Conservation (phyloP, 2,329 filamentous ascomycete species). For the Fusarium sp. region DNA sequence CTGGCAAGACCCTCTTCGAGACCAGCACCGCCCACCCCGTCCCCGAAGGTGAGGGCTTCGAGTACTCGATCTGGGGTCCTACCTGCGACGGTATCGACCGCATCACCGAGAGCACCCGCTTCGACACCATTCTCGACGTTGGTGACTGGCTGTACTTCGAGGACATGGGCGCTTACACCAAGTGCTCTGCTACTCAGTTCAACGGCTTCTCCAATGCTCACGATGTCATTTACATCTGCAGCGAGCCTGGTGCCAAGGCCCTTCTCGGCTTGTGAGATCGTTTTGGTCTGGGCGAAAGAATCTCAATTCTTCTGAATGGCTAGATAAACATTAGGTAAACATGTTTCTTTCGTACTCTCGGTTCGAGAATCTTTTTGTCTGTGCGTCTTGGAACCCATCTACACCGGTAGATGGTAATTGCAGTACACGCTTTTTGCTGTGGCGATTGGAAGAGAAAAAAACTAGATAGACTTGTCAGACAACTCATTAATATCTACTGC, state of each 20-base stretch:
- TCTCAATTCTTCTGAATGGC: not conserved
- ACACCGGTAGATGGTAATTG: not conserved
- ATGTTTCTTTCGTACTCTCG: slow-evolving; percentile 42
- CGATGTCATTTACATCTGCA: slow-evolving; percentile 94
- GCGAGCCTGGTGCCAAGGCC: slow-evolving; percentile 87
- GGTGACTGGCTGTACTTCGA: slow-evolving; percentile 99
- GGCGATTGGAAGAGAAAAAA: slow-evolving; percentile 10
- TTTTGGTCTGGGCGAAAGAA: not conserved
- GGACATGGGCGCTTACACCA: slow-evolving; percentile 98
- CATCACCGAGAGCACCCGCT: slow-evolving; percentile 85
- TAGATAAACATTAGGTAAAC: slow-evolving; percentile 4
- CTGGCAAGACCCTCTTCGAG: slow-evolving; percentile 72
- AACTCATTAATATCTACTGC: not conserved
- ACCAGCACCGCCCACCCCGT: slow-evolving; percentile 65
- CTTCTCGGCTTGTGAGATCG: slow-evolving; percentile 64
- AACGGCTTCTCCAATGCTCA: slow-evolving; percentile 96
- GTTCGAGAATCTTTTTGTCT: slow-evolving; percentile 30
- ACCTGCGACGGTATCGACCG: slow-evolving; percentile 98
- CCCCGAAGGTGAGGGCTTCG: slow-evolving; percentile 67
- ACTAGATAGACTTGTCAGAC: slow-evolving; percentile 27
- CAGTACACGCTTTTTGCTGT: slow-evolving; percentile 5
- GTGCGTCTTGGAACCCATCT: slow-evolving; percentile 19
- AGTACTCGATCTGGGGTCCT: slow-evolving; percentile 98
- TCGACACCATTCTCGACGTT: slow-evolving; percentile 84
- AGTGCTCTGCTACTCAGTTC: slow-evolving; percentile 97